A percentile compares a stretch with the other conserved stretches of the same genome.
Evolutionary conservation across 768 basidiomycete genomes (phyloP).

Genomic region (Termitomyces sp.): DNA sequence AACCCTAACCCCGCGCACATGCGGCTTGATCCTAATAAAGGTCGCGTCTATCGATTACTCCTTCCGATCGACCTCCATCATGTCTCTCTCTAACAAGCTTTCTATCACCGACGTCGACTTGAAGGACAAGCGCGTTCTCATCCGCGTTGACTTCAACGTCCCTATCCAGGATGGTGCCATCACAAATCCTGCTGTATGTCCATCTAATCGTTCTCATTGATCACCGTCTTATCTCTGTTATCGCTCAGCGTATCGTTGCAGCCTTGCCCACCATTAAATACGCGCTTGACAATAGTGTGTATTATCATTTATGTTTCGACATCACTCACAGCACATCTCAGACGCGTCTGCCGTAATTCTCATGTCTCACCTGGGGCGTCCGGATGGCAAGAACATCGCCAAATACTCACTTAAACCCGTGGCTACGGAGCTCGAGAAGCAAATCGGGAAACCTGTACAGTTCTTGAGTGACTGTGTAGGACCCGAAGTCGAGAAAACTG

Average conservation of each 20-base stretch:
- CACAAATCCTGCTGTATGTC: conserved; percentile 91
- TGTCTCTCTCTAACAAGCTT: conserved; percentile 96
- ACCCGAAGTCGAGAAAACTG: conserved; percentile 73
- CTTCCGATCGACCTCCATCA: conserved; percentile 27
- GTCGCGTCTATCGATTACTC: conserved; percentile 3
- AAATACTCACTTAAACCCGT: conserved; percentile 93
- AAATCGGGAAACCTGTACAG: conserved; percentile 64
- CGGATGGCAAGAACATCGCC: conserved; percentile 83
- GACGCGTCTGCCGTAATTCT: conserved; percentile 81
- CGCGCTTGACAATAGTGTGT: conserved; percentile 76
- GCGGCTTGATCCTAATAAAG: conserved; percentile 7
- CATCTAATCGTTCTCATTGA: conserved; percentile 7
- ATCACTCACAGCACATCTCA: conserved; percentile 23
- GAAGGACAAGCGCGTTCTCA: conserved; percentile 83
- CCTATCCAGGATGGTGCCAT: conserved; percentile 88
- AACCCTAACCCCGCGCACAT: conserved; percentile 25
- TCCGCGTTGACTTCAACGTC: conserved; percentile 96
- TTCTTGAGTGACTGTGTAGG: conserved; percentile 89
- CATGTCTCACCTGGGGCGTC: conserved; percentile 98
- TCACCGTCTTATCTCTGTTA: conserved; percentile 10
- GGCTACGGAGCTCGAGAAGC: conserved; percentile 71
- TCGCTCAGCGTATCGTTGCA: conserved; percentile 85
- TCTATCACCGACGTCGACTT: conserved; percentile 88
- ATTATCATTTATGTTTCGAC: neutral
- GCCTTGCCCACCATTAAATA: conserved; percentile 94